A percentile compares a stretch with the other conserved stretches of the same genome.
Conservation (phyloP, 345 rosid genomes). For the Eucalyptus marginata region DNA sequence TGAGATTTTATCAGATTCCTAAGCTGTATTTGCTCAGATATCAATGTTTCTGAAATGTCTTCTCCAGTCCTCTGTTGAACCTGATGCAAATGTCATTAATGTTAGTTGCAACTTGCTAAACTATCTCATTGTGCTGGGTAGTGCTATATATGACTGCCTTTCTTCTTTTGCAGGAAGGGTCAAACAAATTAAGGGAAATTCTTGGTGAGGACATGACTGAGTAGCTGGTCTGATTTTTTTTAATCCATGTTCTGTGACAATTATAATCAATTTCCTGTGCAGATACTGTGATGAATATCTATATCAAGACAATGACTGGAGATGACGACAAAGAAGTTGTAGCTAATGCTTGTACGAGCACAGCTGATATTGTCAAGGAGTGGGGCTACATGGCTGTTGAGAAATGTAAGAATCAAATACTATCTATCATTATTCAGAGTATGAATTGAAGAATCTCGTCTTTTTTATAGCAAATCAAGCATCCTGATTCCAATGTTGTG, state of each 20-base stretch:
- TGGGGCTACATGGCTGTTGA: conserved; percentile 70
- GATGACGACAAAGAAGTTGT: conserved; percentile 99
- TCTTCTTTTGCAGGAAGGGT: conserved; percentile 54
- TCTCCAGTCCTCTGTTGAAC: background rate
- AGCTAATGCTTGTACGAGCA: conserved; percentile 84
- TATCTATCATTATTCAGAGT: background rate
- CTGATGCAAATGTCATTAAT: background rate
- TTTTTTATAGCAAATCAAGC: background rate
- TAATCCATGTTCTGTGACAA: conserved; percentile 56
- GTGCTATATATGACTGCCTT: background rate
- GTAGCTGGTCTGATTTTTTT: background rate
- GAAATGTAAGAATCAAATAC: conserved; percentile 53
- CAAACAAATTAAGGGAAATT: conserved; percentile 55
- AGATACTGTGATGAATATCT: conserved; percentile 75
- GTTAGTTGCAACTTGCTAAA: background rate
- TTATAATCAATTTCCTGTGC: conserved; percentile 8
- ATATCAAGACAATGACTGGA: conserved; percentile 70
- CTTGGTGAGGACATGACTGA: conserved; percentile 40
- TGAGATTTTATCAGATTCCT: background rate
- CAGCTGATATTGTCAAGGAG: conserved; percentile 80
- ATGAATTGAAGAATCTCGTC: background rate
- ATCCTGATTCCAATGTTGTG: background rate
- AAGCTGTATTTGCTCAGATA: background rate
- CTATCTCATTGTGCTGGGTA: background rate
- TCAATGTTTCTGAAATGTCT: background rate